Base-by-base conservation (phyloP, 371 early-diverging fungal species). In the Mucor velutinosus region DNA sequence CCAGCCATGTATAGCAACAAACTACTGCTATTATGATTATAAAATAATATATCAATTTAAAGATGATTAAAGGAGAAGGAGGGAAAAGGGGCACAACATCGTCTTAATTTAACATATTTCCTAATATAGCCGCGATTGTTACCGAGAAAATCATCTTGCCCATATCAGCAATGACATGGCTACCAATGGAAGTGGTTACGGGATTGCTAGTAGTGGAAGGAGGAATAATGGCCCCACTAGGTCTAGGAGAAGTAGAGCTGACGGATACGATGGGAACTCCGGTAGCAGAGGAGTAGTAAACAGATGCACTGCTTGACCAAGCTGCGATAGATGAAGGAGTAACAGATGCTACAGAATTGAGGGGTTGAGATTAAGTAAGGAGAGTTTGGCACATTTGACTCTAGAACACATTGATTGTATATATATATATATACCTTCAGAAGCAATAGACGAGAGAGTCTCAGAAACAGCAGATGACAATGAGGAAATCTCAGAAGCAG, bases 161-260 rank as follows among this genome's bases (percentile, higher is more conserved):
- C 19, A 61, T 17, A 41, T 47, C 41, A 29, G 66, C 37, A 27
- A 58, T 25, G 4, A 60, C 7, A 11, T 30, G 57, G 17, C 57
- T 19, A 25, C 64, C 58, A 37, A 4, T 35, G 21, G 62, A 62
- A 4, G 30, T 51, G 30, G 58, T 30, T 17, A 45, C 23, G 7
- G 55, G 17, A 37, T 49, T 62, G 21, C 59, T 64, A 8, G 63
- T 58, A 32, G 62, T 59, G 23, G 66, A 21, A 14, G 64, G 29
- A 37, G 66, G 63, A 39, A 62, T 60, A 7, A 51, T 30, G 14
- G 66, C 63, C n/a, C 64, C 66, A 47, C 66, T 73, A 5, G 69
- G 63, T 55, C 60, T 69, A 29, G 69, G 63, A 19, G 33, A 8
- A 63, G 35, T 30, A 55, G 23, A 29, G 58, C 45, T 59, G 30